Evolutionary conservation across 169 alveolate species (phyloP).

Genomic region (Plasmodium blacklocki): DNA sequence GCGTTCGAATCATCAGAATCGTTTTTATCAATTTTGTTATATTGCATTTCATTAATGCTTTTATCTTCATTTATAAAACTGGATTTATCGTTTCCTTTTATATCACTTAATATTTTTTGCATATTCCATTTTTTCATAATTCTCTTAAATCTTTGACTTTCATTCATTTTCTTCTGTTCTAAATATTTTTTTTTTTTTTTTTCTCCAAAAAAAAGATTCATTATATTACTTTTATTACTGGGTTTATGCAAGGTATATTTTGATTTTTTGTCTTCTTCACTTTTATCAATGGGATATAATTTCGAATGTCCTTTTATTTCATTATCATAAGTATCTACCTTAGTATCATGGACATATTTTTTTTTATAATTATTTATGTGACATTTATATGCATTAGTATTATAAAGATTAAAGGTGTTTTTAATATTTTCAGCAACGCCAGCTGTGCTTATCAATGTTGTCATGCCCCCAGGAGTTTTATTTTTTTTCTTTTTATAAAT

Average conservation of each 20-base stretch:
- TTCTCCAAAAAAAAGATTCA: slow-evolving; percentile 55
- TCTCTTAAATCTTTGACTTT: background rate
- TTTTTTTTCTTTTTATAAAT: slow-evolving; percentile 36
- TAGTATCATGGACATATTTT: background rate
- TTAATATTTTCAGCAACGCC: background rate
- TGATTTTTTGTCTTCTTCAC: slow-evolving; percentile 35
- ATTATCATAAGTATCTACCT: background rate
- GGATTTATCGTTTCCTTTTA: slow-evolving; percentile 11
- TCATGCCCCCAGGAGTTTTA: slow-evolving; percentile 9
- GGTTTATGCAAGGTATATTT: background rate
- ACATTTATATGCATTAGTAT: slow-evolving; percentile 35
- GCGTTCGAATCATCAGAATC: slow-evolving; percentile 6
- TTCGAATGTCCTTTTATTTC: slow-evolving; percentile 9
- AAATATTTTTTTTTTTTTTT: slow-evolving; percentile 20
- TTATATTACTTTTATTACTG: slow-evolving; percentile 34
- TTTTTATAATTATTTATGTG: slow-evolving; percentile 16
- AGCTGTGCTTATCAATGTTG: no score
- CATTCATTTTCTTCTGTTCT: background rate
- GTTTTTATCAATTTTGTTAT: slow-evolving; percentile 4
- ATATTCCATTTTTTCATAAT: slow-evolving; percentile 25
- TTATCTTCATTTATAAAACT: background rate
- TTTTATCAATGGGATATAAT: slow-evolving; percentile 6
- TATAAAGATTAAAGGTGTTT: slow-evolving; percentile 32
- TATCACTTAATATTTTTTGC: slow-evolving; percentile 22
- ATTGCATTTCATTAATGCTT: background rate